These are phyloP conservation scores for Fusarium armeniacum DNA, from an alignment of 2,329 filamentous ascomycete genomes.

Conservation along the genomic window DNA sequence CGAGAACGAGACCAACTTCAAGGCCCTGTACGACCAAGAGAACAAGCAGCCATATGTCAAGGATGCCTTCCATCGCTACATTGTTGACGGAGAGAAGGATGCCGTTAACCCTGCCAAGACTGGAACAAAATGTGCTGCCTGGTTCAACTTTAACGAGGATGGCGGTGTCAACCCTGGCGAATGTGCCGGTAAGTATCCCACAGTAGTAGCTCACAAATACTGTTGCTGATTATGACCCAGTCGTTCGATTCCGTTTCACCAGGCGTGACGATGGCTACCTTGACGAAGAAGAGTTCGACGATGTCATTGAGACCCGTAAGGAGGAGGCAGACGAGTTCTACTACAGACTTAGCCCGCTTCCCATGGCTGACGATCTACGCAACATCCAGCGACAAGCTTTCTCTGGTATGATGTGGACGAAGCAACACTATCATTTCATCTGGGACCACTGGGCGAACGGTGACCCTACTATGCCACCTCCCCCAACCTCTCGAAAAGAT, in stretches of 20 bases:
- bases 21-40: constrained; percentile 79
- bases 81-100: constrained; percentile 83
- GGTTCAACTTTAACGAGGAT: constrained; percentile 92
- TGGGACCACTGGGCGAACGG: constrained; percentile 99
- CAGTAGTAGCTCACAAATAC: constrained; percentile 54
- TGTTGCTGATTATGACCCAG: constrained; percentile 56
- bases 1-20: constrained; percentile 93
- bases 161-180: constrained; percentile 90
- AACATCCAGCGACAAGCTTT: constrained; percentile 97
- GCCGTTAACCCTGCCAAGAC: constrained; percentile 84
- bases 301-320: constrained; percentile 86
- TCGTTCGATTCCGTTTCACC: constrained; percentile 91
- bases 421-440: constrained; percentile 96
- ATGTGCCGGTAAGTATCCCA: constrained; percentile 77
- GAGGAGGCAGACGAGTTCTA: constrained; percentile 98
- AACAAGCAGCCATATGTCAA: constrained; percentile 91
- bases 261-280: constrained; percentile 81
- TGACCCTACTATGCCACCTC: constrained; percentile 88
- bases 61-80: constrained; percentile 91
- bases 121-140: constrained; percentile 91
- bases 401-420: constrained; percentile 98
- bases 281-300: constrained; percentile 93
- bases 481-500: constrained; percentile 81
- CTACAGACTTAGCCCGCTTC: constrained; percentile 90
- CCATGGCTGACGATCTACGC: constrained; percentile 92